These are phyloP conservation scores for Adansonia grandidieri DNA, from an alignment of 441 rosid species.

Conservation along the genomic window DNA sequence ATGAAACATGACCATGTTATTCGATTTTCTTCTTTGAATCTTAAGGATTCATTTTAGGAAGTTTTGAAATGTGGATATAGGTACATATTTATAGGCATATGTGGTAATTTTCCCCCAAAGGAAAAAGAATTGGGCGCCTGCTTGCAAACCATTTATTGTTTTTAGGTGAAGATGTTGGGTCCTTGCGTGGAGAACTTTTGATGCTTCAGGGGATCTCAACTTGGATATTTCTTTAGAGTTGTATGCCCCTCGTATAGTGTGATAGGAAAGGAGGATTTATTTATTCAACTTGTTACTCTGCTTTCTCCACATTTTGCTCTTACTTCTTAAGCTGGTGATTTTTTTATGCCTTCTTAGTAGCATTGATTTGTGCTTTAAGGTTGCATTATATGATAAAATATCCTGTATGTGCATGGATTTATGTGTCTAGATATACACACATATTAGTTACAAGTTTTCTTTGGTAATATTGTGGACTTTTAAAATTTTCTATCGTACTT, in stretches of 20 bases:
- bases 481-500: constrained; percentile 15
- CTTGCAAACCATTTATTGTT: background rate
- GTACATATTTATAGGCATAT: background rate
- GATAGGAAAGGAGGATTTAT: background rate
- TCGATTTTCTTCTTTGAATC: background rate
- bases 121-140: background rate
- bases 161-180: background rate
- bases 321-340: background rate
- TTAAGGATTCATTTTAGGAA: background rate
- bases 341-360: constrained; percentile 4
- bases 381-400: constrained; percentile 3
- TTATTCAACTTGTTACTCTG: background rate
- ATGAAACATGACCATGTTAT: constrained; percentile 9
- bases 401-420: background rate
- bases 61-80: constrained; percentile 12
- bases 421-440: background rate
- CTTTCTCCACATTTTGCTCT: background rate
- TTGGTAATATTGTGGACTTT: background rate
- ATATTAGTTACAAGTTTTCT: constrained; percentile 9
- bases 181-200: background rate
- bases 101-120: background rate
- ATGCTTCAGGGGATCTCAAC: constrained; percentile 4
- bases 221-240: background rate
- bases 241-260: background rate
- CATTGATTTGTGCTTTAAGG: constrained; percentile 6